A percentile compares a stretch with the other conserved stretches of the same genome.
phyloP scores from a whole-genome alignment of 208 protist genomes.

The Leptomonas seymouri region DNA sequence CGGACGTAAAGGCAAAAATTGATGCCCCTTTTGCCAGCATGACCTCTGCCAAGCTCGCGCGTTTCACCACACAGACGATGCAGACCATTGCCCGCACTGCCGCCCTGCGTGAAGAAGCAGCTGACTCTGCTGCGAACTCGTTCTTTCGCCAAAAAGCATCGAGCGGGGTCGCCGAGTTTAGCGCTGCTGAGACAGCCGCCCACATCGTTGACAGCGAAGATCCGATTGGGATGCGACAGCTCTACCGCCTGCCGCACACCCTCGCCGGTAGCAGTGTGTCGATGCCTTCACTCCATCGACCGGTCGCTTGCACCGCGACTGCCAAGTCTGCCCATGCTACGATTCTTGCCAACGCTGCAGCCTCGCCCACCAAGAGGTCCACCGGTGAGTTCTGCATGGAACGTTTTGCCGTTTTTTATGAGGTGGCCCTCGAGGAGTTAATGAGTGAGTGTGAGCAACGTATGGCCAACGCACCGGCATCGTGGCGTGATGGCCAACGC shows the following conservation, averaged over 20 bases:
- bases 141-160: not conserved
- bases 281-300: not conserved
- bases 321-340: not conserved
- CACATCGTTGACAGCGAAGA: slow-evolving; percentile 15
- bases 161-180: not conserved
- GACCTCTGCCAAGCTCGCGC: not conserved
- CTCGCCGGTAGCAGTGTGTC: slow-evolving; percentile 24
- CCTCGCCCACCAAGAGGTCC: not conserved
- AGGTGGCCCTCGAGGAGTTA: slow-evolving; percentile 76
- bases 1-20: not conserved
- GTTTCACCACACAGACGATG: slow-evolving; percentile 24
- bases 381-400: slow-evolving; percentile 42
- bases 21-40: not conserved
- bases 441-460: slow-evolving; percentile 72
- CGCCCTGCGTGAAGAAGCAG: not conserved
- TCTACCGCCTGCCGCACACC: slow-evolving; percentile 29
- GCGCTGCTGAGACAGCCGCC: not conserved
- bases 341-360: not conserved
- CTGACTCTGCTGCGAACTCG: not conserved
- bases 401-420: slow-evolving; percentile 69
- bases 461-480: slow-evolving; percentile 49
- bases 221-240: slow-evolving; percentile 32
- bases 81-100: slow-evolving; percentile 13
- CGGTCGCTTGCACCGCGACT: not conserved
- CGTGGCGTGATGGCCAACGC: slow-evolving; percentile 29